Percentiles rank a stretch among this genome's conserved stretches.
Conservation (phyloP, 768 basidiomycete genomes). For the Pisolithus sp. region DNA sequence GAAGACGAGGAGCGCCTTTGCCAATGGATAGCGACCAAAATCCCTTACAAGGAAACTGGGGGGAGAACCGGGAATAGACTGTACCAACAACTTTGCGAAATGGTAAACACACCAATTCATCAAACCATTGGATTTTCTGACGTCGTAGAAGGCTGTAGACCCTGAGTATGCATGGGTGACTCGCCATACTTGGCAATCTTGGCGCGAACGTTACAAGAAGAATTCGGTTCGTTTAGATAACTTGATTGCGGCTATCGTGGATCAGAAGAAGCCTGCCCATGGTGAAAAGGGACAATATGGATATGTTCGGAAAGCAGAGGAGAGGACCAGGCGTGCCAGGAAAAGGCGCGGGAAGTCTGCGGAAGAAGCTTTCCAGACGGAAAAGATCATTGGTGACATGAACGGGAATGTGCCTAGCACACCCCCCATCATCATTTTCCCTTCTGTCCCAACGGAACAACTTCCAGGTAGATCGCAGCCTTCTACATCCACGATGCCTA, state of each 20-base stretch:
- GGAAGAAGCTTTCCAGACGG: constrained; percentile 17
- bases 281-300: constrained; percentile 82
- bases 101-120: constrained; percentile 35
- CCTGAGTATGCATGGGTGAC: constrained; percentile 75
- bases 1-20: constrained; percentile 72
- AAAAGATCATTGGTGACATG: constrained; percentile 8
- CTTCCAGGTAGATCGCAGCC: constrained; percentile 23
- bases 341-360: constrained; percentile 39
- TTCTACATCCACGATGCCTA: constrained; percentile 16
- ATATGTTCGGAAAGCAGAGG: constrained; percentile 70
- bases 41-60: constrained; percentile 77
- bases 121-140: not conserved
- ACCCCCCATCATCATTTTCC: constrained; percentile 22
- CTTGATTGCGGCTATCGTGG: constrained; percentile 60
- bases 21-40: constrained; percentile 75
- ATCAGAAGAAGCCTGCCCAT: constrained; percentile 56
- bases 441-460: constrained; percentile 12
- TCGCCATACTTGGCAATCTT: constrained; percentile 86
- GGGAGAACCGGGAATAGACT: constrained; percentile 78
- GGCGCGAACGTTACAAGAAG: constrained; percentile 87
- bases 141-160: constrained; percentile 44
- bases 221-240: constrained; percentile 61
- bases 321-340: constrained; percentile 52
- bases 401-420: constrained; percentile 5
- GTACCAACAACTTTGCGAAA: constrained; percentile 75